These are phyloP conservation scores for Coemansia sp. DNA, from an alignment of 192 early-diverging fungal genomes.

Conservation along the genomic window DNA sequence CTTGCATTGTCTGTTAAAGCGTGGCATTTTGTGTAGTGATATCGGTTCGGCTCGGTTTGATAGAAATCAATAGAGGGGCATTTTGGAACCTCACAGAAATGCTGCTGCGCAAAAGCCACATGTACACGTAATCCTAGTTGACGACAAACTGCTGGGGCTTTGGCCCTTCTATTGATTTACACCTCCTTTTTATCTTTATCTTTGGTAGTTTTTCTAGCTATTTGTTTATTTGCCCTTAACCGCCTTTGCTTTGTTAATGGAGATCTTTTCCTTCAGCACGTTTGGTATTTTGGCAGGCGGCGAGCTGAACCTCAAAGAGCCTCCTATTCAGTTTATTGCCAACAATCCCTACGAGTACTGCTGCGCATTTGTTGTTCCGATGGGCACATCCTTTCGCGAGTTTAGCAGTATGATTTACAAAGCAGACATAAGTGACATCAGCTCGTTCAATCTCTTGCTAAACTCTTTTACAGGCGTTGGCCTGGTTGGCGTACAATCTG, in stretches of 20 bases:
- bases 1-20: too few species aligned
- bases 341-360: neutral
- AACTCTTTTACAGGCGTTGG: neutral
- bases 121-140: too few species aligned
- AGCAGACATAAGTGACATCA: neutral
- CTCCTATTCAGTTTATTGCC: neutral
- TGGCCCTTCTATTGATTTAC: too few species aligned
- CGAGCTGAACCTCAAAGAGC: neutral
- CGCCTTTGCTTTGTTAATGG: neutral
- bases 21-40: neutral
- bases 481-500: neutral
- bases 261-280: neutral
- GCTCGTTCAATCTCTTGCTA: neutral
- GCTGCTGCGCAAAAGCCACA: too few species aligned
- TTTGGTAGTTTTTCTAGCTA: too few species aligned
- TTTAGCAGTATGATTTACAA: neutral
- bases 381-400: neutral
- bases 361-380: neutral
- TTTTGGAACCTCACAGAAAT: too few species aligned
- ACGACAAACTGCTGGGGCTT: too few species aligned
- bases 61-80: too few species aligned
- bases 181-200: too few species aligned
- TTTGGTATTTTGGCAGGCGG: neutral
- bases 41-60: too few species aligned
- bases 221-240: neutral